phyloP scores from a whole-genome alignment of 495 filamentous ascomycete genomes.

The Daldinia caldariorum region DNA sequence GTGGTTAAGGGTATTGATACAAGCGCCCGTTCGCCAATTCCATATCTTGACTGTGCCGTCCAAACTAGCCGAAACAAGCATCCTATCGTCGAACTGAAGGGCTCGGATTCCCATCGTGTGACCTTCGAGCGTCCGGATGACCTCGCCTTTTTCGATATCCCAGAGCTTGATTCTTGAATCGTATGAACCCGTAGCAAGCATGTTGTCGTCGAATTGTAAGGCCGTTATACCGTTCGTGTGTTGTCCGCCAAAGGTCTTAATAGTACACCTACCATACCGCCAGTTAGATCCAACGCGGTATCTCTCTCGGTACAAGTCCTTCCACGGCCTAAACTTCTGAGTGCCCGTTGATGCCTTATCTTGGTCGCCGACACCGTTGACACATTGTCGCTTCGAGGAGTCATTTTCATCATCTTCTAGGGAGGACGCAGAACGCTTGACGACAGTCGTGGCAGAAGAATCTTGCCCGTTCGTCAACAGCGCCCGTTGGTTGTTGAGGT shows the following conservation, averaged over 20 bases:
- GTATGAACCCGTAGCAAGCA: constrained; percentile 93
- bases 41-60: constrained; percentile 86
- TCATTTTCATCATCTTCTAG: constrained; percentile 44
- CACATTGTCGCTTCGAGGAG: constrained; percentile 61
- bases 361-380: constrained; percentile 37
- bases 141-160: constrained; percentile 88
- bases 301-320: constrained; percentile 80
- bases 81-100: constrained; percentile 91
- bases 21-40: constrained; percentile 95
- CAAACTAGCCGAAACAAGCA: constrained; percentile 84
- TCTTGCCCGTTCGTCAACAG: constrained; percentile 14
- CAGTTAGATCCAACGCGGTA: constrained; percentile 94
- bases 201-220: constrained; percentile 92
- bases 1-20: constrained; percentile 82
- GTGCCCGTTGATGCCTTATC: constrained; percentile 26
- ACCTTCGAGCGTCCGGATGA: constrained; percentile 81
- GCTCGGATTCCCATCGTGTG: constrained; percentile 85
- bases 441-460: constrained; percentile 4
- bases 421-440: constrained; percentile 49
- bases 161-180: constrained; percentile 95
- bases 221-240: constrained; percentile 97
- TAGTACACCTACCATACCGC: constrained; percentile 90
- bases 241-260: constrained; percentile 77
- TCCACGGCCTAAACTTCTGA: constrained; percentile 45
- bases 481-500: constrained; percentile 45